Evolutionary conservation across 139 green algal genomes (phyloP), one percentile per base, ranked within the genome.

Genomic region (Nannochloris sp.): DNA sequence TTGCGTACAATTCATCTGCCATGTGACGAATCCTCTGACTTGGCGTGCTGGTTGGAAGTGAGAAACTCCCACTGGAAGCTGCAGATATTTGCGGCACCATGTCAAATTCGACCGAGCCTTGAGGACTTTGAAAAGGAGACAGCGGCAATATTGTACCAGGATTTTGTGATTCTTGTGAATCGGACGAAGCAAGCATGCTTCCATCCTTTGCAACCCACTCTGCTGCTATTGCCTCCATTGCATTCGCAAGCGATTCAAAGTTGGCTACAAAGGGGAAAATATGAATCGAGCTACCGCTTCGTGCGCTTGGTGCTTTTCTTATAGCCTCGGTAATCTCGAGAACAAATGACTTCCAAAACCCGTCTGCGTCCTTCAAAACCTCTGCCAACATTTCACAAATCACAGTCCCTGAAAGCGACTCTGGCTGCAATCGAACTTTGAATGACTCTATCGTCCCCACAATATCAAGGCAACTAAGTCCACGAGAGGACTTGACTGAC

Each of bases 251-350:
- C 0, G 23, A 18, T 24, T 51, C 44, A 43, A 84, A 84, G 57
- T 72, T 76, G 36, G 55, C 14, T 24, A 82, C 59, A 61, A 80
- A 83, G n/a, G 75, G 78, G 21, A 83, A 60, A 7, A 83, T 50
- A 27, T 84, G 78, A 48, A 72, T 54, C 9, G 5, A 14, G 11
- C n/a, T 27, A 23, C 21, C n/a, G 7, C 70, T 48, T 43, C 43
- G 36, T 23, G 66, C 62, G 29, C 50, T 54, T 7, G 46, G 8
- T 21, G 46, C 5, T 25, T 53, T 53, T 53, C 15, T 53, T 0
- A 53, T 53, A 53, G 18, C 46, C n/a, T 19, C 46, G 24, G 46
- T 19, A 21, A 53, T 25, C 18, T 19, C n/a, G 12, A 21, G n/a
- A 1, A 53, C 18, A 25, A 25, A 53, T 5, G n/a, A 40, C 34